Conservation (phyloP, 2,329 filamentous ascomycete species). For the Alternaria conjuncta region DNA sequence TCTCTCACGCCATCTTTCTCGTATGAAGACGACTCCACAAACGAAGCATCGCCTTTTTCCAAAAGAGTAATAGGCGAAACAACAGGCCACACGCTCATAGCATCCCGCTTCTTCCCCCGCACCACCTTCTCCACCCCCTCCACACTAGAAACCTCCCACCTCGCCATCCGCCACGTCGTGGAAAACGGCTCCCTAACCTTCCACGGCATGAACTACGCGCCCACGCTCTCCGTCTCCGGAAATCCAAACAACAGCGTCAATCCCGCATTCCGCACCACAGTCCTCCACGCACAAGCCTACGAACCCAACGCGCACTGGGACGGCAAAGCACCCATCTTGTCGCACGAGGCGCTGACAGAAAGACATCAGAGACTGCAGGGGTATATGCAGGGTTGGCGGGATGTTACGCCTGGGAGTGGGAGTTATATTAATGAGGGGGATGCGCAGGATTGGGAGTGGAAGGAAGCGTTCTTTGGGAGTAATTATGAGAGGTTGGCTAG, state of each 20-base stretch:
- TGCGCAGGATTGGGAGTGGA: conserved; percentile 35
- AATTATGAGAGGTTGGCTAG: conserved; percentile 30
- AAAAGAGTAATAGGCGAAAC: conserved; percentile 23
- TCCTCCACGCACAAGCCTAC: conserved; percentile 35
- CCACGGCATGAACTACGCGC: conserved; percentile 35
- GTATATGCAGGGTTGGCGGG: conserved; percentile 33
- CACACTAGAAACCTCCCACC: conserved; percentile 7
- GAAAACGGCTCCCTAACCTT: conserved; percentile 30
- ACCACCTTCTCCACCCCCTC: conserved; percentile 13
- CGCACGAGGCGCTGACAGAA: neutral
- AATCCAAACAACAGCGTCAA: conserved; percentile 28
- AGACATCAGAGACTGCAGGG: conserved; percentile 22
- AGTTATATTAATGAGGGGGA: conserved; percentile 40
- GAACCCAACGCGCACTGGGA: conserved; percentile 26
- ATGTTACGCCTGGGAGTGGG: conserved; percentile 27
- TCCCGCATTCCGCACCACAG: conserved; percentile 29
- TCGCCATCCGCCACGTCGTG: conserved; percentile 27
- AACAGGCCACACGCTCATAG: conserved; percentile 30
- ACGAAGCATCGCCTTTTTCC: neutral
- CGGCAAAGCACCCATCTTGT: conserved; percentile 5
- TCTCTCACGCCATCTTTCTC: neutral
- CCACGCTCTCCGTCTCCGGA: conserved; percentile 10
- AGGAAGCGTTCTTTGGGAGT: conserved; percentile 30
- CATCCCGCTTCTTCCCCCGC: conserved; percentile 34
- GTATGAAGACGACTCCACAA: neutral